A percentile compares a stretch with the other conserved stretches of the same genome.
phyloP scores from a whole-genome alignment of 495 filamentous ascomycete genomes.

The Lasiosphaeria ovina region DNA sequence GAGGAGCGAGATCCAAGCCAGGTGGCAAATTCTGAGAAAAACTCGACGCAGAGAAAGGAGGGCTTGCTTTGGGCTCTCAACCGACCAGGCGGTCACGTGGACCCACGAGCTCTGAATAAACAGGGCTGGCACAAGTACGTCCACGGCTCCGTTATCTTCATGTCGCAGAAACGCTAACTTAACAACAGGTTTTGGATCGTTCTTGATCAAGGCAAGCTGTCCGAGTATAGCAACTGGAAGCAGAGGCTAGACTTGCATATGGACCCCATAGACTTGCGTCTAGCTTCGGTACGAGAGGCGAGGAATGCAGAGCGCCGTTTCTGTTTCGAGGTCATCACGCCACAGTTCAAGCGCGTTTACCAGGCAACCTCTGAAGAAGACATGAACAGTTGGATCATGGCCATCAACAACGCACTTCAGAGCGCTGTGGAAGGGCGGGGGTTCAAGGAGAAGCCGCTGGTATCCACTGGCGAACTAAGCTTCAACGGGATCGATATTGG shows the following conservation, averaged over 20 bases:
- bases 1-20: constrained; percentile 71
- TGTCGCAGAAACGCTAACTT: constrained; percentile 12
- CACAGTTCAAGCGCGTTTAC: constrained; percentile 93
- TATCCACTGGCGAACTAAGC: constrained; percentile 44
- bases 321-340: constrained; percentile 98
- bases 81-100: constrained; percentile 88
- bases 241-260: constrained; percentile 94
- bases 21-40: constrained; percentile 46
- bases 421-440: constrained; percentile 87
- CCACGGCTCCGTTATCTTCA: background rate
- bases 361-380: constrained; percentile 98
- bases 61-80: constrained; percentile 93
- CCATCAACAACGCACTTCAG: constrained; percentile 96
- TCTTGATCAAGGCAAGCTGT: constrained; percentile 90
- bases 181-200: constrained; percentile 89
- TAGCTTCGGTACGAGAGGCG: constrained; percentile 95
- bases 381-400: constrained; percentile 93
- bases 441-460: constrained; percentile 47
- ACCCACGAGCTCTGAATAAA: constrained; percentile 92
- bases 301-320: constrained; percentile 92
- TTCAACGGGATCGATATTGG: constrained; percentile 78
- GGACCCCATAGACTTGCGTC: constrained; percentile 95
- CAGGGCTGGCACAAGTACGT: constrained; percentile 98
- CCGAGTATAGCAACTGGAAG: constrained; percentile 99
- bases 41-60: constrained; percentile 67